Conservation (phyloP, 495 filamentous ascomycete species). For the Penicillium taxi region DNA sequence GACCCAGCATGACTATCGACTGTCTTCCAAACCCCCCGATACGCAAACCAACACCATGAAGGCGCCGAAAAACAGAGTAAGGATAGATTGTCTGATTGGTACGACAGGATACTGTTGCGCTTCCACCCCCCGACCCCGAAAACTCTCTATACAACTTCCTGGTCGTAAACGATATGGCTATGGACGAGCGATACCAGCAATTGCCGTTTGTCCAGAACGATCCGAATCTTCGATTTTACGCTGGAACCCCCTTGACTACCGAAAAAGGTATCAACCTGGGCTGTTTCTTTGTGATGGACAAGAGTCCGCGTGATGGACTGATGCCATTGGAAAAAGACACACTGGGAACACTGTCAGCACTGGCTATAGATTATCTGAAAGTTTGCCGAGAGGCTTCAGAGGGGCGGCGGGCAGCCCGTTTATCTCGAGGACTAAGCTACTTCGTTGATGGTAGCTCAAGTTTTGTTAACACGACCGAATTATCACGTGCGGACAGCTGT, state of each 20-base stretch:
- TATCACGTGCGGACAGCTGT: conserved; percentile 20
- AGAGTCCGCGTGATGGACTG: conserved; percentile 30
- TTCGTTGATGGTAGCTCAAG: conserved; percentile 53
- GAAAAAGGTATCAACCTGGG: conserved; percentile 63
- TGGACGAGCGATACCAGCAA: conserved; percentile 34
- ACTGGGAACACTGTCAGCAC: conserved; percentile 41
- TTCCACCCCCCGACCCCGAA: conserved; percentile 27
- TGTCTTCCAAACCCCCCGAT: neutral
- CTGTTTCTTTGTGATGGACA: conserved; percentile 59
- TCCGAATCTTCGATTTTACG: conserved; percentile 41
- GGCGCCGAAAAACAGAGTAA: neutral
- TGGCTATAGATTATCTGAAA: conserved; percentile 59
- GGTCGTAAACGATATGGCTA: conserved; percentile 30
- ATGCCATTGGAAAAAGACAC: conserved; percentile 30
- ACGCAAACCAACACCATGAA: too few relatives aligned
- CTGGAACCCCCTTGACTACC: conserved; percentile 52
- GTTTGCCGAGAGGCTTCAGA: conserved; percentile 49
- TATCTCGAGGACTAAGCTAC: conserved; percentile 53
- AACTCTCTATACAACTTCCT: conserved; percentile 26
- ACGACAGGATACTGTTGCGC: conserved; percentile 27
- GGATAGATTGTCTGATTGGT: neutral
- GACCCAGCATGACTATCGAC: too few relatives aligned
- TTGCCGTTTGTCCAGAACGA: conserved; percentile 35
- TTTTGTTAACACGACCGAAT: conserved; percentile 27
- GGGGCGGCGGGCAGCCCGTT: conserved; percentile 48